Base-by-base conservation (phyloP, 768 basidiomycete genomes). In the Pulveroboletus sp. region DNA sequence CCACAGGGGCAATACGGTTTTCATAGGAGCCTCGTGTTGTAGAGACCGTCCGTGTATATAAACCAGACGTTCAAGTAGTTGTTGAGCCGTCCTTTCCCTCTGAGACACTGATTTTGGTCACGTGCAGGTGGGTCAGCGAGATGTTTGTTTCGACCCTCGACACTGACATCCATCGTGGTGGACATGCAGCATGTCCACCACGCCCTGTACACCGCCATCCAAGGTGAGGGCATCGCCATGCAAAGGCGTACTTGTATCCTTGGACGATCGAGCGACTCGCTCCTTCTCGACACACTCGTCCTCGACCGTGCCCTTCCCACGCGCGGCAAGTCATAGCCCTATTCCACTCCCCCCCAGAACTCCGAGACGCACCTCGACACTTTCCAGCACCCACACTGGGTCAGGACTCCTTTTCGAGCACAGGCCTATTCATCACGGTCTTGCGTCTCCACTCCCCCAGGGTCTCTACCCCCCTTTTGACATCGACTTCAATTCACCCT, bases 111-210 rank as follows among this genome's bases (percentile, higher is more conserved):
- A 56, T 59, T 50, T 54, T 63, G 61, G 51, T 64, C 63, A 64
- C 63, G 63, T 64, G 63, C 52, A 47, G 47, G 51, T 63, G 51
- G 43, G 57, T 62, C 30, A 38, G 47, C 7, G 28, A 32, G n/a
- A 32, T 27, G 24, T 28, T 27, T 48, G 37, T 51, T 21, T 28
- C 38, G 15, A 30, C 27, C 12, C 15, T 18, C 18, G 28, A 14
- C 47, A 17, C 35, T 46, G 44, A 36, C 17, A 9, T 27, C 41
- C 39, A 47, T 49, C 43, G 41, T 41, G 49, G 17, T 51, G 21
- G 56, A 40, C 49, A 56, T 65, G 62, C 62, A 60, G 60, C 63
- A 65, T 66, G 64, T 67, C 58, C 49, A 28, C 65, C 64, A 65
- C 62, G 64, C 64, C 39, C 8, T 52, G 50, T 1, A 58, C 63